Evolutionary conservation across 139 green algal genomes (phyloP).

Genomic region (Chlamydomonas asymmetrica): DNA sequence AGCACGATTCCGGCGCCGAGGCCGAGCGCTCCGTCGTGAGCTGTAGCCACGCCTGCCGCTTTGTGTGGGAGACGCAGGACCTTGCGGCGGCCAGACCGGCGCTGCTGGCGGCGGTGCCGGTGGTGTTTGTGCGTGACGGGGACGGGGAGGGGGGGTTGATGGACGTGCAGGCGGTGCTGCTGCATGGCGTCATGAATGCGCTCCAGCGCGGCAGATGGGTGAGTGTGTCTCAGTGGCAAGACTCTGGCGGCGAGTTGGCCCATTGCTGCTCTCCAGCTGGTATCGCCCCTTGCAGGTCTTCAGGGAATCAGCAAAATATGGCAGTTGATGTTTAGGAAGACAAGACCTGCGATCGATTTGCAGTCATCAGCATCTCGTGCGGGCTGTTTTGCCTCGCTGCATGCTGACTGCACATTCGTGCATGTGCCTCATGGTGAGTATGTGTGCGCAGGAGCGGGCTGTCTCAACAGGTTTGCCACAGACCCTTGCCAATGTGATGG

Average conservation of each 20-base stretch:
- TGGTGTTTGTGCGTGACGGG: slow-evolving; percentile 12
- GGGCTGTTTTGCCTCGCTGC: too few relatives aligned
- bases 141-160: slow-evolving; percentile 2
- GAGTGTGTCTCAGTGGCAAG: neutral
- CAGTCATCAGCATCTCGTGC: too few relatives aligned
- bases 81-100: slow-evolving; percentile 26
- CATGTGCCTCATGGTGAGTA: neutral
- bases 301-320: too few relatives aligned
- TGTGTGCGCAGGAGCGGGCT: too few relatives aligned
- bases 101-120: slow-evolving; percentile 25
- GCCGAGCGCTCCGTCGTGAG: slow-evolving; percentile 4
- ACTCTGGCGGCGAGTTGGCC: too few relatives aligned
- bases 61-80: slow-evolving; percentile 30
- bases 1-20: neutral
- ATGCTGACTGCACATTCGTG: too few relatives aligned
- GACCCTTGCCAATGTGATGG: too few relatives aligned
- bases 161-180: slow-evolving; percentile 7
- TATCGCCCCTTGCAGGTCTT: too few relatives aligned
- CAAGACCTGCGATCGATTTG: too few relatives aligned
- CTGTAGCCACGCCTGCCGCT: neutral
- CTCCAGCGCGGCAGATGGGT: neutral
- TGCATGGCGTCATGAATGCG: slow-evolving; percentile 4
- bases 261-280: too few relatives aligned
- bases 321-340: too few relatives aligned
- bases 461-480: too few relatives aligned